Evolutionary conservation across 305 asterid species (phyloP), one percentile per base, ranked within the genome.

Genomic region (Fraxinus albicans): DNA sequence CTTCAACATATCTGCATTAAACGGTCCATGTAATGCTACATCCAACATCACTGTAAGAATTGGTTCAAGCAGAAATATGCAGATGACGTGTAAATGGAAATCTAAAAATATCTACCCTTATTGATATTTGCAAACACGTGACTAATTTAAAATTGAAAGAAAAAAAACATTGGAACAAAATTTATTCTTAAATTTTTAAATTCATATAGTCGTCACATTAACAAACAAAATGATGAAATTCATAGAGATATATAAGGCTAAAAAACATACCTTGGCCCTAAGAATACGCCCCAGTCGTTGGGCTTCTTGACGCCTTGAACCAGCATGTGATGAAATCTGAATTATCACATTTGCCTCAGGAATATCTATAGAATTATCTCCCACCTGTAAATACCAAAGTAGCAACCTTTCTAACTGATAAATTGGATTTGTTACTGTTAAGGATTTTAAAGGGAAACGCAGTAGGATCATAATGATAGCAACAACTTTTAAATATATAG

Each of bases 281-380:
- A 96, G 98, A 93, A 96, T 96, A 93, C 98, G 99, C 73, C 99
- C 99, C 86, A 96, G 98, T 63, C 99, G 97, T 84, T 96, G 98
- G 83, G 98, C 98, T 88, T 96, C 99, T 87, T 96, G 99, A 84
- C 99, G 96, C 90, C 99, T 93, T 77, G 99, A 96, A 90, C 99
- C 99, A 89, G 99, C 99, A 87, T 96, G 99, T 34, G 99, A 94
- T n/a, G 98, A 96, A 84, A 96, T 96, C 85, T 96, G 99, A 81
- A 96, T 96, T 9, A 96, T 96, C 83, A 96, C 99, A 86, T 94
- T 96, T 77, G 99, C 99, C 90, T 96, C 99, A 0, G 99, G 99
- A 91, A 96, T 96, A 92, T 96, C 99, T 33, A 96, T 96, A 47
- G 99, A 96, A 87, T 96, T 96, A 88, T 96, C 99, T 87, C 99